Percentiles rank a stretch among this genome's conserved stretches.
Conservation (phyloP, 768 basidiomycete species). For the Leccinellum luteum region DNA sequence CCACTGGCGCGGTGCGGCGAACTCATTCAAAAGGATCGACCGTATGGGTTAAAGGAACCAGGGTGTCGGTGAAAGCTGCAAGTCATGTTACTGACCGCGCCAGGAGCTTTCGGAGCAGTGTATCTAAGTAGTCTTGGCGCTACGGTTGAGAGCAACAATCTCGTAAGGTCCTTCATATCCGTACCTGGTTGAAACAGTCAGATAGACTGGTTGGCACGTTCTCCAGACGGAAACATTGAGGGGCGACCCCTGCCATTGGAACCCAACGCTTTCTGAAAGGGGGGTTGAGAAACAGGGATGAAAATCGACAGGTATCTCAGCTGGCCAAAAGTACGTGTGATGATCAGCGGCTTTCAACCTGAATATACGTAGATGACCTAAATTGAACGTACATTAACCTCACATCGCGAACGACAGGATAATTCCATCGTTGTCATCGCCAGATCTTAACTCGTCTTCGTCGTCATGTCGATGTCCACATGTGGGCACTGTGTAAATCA, state of each 20-base stretch:
- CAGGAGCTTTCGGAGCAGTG: neutral
- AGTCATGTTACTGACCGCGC: conserved; percentile 1
- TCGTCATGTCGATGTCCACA: neutral
- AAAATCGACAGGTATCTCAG: neutral
- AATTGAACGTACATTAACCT: neutral
- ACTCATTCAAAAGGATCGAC: neutral
- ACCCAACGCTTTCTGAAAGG: neutral
- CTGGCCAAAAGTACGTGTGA: neutral
- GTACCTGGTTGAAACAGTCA: too few species aligned
- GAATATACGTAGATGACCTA: neutral
- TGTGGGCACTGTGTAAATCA: neutral
- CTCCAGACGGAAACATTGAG: neutral
- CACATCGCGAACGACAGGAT: neutral
- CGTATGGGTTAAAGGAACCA: neutral
- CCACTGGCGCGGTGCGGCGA: neutral
- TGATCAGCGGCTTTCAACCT: neutral
- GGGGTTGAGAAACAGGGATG: neutral
- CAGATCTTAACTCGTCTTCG: neutral
- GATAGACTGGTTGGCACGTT: neutral
- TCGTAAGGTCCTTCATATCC: neutral
- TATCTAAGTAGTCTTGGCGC: neutral
- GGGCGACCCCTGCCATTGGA: neutral
- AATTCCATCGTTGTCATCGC: neutral
- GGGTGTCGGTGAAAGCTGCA: neutral
- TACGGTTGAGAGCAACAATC: neutral